Evolutionary conservation across 306 rosid genomes (phyloP), one percentile per base, ranked within the genome.

Genomic region (Pterocarpus macrocarpus): DNA sequence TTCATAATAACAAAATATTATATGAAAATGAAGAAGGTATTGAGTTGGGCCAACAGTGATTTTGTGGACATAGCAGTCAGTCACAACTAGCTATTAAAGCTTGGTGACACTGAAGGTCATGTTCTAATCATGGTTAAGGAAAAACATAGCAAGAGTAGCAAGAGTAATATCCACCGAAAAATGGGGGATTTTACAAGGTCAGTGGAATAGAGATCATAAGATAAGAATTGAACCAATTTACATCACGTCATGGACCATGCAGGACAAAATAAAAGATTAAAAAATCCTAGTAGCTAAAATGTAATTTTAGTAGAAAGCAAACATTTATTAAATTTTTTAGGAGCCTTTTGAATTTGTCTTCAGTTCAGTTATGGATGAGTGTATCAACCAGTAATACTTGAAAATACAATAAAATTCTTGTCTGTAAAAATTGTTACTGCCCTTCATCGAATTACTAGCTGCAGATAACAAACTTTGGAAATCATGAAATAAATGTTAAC

Each of bases 371-470:
- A 22, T 22, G 28, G 0, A 22, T 22, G 28, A 22, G 44, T 57
- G 38, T 32, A 61, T 55, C n/a, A 62, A 30, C 59, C 59, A 76
- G 33, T 57, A 14, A 50, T 30, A 71, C 38, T 5, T 30, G 45
- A 16, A 50, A 50, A 1, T 12, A 1, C 12, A 53, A 36, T 17
- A 38, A 22, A 22, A 22, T 22, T 5, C 28, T 13, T n/a, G 2
- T 49, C 41, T n/a, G 3, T 30, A 4, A 71, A 65, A 38, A 56
- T 15, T 56, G 41, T 50, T 64, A 30, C 17, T 52, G 77, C 13
- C 65, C 65, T 59, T 2, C 62, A 67, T 72, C 36, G 71, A 59
- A 53, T 33, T 69, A 74, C 62, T 22, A 70, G 69, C 59, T 66
- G 13, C 68, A 65, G 2, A 28, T n/a, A 11, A 9, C 43, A 81